Conservation (phyloP, 2,329 filamentous ascomycete genomes). For the Xylaria digitata region DNA sequence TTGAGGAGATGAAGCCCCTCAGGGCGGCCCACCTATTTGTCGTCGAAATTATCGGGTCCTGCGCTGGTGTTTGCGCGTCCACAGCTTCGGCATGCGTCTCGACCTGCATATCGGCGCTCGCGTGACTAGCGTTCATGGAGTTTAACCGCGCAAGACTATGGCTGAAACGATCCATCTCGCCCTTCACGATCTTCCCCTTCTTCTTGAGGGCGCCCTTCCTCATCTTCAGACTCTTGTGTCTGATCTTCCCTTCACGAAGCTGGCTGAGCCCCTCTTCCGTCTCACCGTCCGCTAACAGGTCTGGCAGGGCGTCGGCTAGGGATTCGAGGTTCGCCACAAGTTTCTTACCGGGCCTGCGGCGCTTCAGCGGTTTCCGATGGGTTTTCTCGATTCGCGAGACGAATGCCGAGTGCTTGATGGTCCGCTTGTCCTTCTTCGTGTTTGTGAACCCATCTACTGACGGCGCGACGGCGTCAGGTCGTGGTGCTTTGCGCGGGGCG, state of each 20-base stretch:
- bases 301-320: conserved; percentile 83
- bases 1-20: conserved; percentile 84
- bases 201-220: conserved; percentile 83
- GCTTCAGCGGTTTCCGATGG: conserved; percentile 66
- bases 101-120: conserved; percentile 19
- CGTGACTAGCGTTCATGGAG: conserved; percentile 47
- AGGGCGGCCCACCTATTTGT: conserved; percentile 81
- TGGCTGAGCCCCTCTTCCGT: conserved; percentile 57
- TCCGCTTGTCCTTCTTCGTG: conserved; percentile 84
- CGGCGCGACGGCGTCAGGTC: conserved; percentile 61
- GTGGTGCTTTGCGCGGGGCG: conserved; percentile 64
- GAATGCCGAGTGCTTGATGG: conserved; percentile 83
- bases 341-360: conserved; percentile 78
- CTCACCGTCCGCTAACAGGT: conserved; percentile 61
- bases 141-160: conserved; percentile 83
- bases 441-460: conserved; percentile 68
- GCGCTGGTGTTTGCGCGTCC: conserved; percentile 36
- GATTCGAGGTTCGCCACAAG: conserved; percentile 79
- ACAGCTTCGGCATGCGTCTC: conserved; percentile 32
- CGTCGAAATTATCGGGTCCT: conserved; percentile 51
- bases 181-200: conserved; percentile 81
- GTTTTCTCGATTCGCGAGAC: conserved; percentile 78
- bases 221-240: conserved; percentile 78
- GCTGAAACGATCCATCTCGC: conserved; percentile 86
- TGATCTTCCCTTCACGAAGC: conserved; percentile 69